Evolutionary conservation across 2,329 filamentous ascomycete species (phyloP).

Genomic region (Sporothrix phasma): DNA sequence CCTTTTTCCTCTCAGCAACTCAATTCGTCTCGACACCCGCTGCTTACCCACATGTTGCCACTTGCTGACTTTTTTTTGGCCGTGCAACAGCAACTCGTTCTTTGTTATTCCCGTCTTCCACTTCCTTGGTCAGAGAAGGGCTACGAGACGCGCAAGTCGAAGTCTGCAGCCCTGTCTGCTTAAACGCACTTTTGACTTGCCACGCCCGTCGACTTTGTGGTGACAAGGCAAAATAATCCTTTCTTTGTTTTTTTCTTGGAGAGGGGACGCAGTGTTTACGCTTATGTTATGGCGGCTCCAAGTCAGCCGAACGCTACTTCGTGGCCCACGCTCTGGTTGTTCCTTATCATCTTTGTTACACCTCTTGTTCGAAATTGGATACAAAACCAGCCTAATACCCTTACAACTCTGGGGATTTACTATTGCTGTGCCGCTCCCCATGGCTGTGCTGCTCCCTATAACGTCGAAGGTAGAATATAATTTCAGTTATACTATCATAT

Average conservation of each 20-base stretch:
- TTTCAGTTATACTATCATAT: too few relatives aligned
- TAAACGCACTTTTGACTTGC: conserved; percentile 21
- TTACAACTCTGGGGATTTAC: neutral
- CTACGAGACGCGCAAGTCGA: conserved; percentile 43
- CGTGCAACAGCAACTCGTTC: conserved; percentile 59
- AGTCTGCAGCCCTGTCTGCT: conserved; percentile 36
- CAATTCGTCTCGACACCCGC: neutral
- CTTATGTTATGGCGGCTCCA: neutral
- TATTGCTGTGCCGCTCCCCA: too few relatives aligned
- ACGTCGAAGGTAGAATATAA: too few relatives aligned
- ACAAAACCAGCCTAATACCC: neutral
- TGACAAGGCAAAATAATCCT: too few relatives aligned
- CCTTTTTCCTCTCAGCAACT: neutral
- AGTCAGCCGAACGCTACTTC: neutral
- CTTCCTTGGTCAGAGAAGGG: conserved; percentile 85
- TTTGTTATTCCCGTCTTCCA: conserved; percentile 87
- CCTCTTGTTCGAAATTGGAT: neutral
- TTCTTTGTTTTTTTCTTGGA: neutral
- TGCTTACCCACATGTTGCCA: neutral
- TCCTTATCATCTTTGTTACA: neutral
- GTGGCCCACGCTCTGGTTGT: neutral
- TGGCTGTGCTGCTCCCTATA: too few relatives aligned
- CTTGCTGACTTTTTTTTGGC: neutral
- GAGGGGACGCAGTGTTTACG: too few relatives aligned
- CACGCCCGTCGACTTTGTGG: too few relatives aligned